Base-by-base conservation (phyloP, 164 flowering plant species). In the Sedum album region DNA sequence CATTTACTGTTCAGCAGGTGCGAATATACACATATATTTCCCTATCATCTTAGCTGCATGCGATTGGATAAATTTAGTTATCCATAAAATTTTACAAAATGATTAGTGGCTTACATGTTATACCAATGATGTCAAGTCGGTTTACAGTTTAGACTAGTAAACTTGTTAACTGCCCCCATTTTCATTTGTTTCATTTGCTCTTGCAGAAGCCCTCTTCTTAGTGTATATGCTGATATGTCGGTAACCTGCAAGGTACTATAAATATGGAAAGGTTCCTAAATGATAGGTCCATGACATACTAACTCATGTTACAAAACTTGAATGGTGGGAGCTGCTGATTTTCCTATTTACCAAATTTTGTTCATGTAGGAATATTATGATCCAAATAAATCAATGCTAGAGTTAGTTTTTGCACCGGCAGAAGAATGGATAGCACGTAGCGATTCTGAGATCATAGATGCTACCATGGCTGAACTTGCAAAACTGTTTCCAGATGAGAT, bases 211-310 rank as follows among this genome's bases (percentile, higher is more conserved):
- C 76, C 92, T 38, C 96, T 91, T 68, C 82, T 94, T 42, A 94
- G 99, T 76, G 96, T 94, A 26, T 94, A 94, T 73, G 99, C 97
- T 70, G 99, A 94, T 75, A 94, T 94, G 99, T 94, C 99, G 2
- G 85, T 91, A 1, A 81, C 99, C 69, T 91, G 99, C 71, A 91
- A 94, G 99, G 99, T 93, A 86, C 48, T 38, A 8, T 17, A 15
- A 0, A 26, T 2, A 55, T 55, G 25, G 1, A 2, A 10, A 25
- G 11, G 26, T 13, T 8, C 31, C 0, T 26, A 1, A 25, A 30
- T 57, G 57, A 51, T 51, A 4, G 26, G 5, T 55, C 18, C 15
- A 13, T 26, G 61, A 26, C 4, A 55, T 55, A 55, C 46, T 15
- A 41, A 41, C 46, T 15, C 31, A 25, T 17, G 31, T 55, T 53